These are phyloP conservation scores for Bauhinia variegata DNA, from an alignment of 306 rosid genomes.

Conservation along the genomic window DNA sequence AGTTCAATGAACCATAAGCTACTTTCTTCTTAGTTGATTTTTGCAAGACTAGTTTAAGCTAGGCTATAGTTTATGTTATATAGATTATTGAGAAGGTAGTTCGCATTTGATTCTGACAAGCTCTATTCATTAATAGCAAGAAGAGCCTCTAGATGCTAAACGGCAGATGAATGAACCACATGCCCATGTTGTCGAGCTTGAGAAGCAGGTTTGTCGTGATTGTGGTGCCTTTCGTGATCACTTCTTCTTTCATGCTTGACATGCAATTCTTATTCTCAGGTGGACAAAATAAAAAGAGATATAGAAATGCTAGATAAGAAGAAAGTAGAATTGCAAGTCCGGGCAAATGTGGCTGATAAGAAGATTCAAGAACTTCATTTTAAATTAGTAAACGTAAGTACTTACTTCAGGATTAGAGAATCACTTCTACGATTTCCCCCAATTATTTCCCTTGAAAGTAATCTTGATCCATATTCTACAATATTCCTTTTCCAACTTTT, in stretches of 20 bases:
- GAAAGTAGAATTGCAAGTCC: constrained; percentile 36
- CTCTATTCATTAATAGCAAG: background rate
- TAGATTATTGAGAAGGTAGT: background rate
- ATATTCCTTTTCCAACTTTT: too few relatives aligned
- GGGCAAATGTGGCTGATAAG: constrained; percentile 26
- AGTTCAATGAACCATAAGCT: background rate
- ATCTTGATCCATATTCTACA: too few relatives aligned
- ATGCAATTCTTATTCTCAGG: constrained; percentile 18
- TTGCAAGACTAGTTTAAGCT: background rate
- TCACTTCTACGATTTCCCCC: background rate
- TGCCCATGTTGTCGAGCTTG: background rate
- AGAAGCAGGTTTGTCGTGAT: constrained; percentile 1
- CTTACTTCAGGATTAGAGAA: background rate
- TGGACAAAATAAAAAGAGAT: constrained; percentile 31
- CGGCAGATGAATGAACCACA: background rate
- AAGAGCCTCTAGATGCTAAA: background rate
- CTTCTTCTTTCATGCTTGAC: background rate
- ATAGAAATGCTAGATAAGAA: constrained; percentile 25
- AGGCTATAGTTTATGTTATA: background rate
- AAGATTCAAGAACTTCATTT: constrained; percentile 28
- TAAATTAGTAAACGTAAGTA: constrained; percentile 19
- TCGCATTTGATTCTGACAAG: background rate
- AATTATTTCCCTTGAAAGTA: too few relatives aligned
- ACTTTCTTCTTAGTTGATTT: background rate
- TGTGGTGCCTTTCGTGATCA: background rate